phyloP scores from a whole-genome alignment of 2,329 filamentous ascomycete genomes.

The Cladosporium sp. region DNA sequence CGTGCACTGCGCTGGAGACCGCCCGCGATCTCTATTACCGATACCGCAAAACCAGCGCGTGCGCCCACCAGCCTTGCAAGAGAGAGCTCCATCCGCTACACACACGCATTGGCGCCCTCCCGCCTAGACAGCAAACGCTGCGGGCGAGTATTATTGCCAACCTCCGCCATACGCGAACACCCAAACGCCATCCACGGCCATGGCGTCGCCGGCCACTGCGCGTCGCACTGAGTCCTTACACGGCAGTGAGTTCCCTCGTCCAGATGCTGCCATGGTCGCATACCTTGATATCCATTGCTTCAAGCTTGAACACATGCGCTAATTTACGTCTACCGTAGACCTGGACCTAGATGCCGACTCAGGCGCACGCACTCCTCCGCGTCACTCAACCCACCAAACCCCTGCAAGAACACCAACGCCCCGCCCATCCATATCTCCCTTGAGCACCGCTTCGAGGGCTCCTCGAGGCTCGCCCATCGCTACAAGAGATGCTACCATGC shows the following conservation, averaged over 20 bases:
- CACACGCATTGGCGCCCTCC: not conserved
- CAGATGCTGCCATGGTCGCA: not conserved
- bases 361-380: constrained; percentile 1
- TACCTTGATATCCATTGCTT: not conserved
- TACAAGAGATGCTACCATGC: constrained; percentile 16
- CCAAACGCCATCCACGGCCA: constrained; percentile 6
- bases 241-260: constrained; percentile 15
- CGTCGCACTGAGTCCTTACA: constrained; percentile 20
- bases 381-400: constrained; percentile 9
- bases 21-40: not conserved
- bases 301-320: not conserved
- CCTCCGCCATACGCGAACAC: not conserved
- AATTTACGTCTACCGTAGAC: constrained; percentile 1
- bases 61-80: not conserved
- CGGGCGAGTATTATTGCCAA: not conserved
- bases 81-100: not conserved
- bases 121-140: not conserved
- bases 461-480: constrained; percentile 26
- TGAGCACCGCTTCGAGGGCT: constrained; percentile 27
- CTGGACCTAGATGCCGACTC: constrained; percentile 14
- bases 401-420: constrained; percentile 19
- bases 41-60: constrained; percentile 10
- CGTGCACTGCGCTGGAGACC: not conserved
- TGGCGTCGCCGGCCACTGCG: constrained; percentile 26
- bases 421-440: constrained; percentile 31